A percentile compares a stretch with the other conserved stretches of the same genome.
Evolutionary conservation across 768 basidiomycete species (phyloP).

Genomic region (Suillus clintonianus): DNA sequence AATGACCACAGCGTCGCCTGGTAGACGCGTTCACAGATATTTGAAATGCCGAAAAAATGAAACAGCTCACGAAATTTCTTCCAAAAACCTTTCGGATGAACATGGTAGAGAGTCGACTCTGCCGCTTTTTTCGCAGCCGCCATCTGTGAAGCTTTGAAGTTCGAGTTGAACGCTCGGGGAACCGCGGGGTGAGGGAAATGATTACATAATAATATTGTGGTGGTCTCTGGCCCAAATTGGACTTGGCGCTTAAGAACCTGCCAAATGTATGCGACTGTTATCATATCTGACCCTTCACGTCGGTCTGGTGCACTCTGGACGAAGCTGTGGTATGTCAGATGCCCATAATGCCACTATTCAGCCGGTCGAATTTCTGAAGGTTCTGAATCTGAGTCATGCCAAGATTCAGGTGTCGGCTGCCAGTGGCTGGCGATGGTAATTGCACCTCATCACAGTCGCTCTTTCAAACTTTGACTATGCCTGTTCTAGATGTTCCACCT

Average conservation of each 20-base stretch:
- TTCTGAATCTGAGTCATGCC: neutral
- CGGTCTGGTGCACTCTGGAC: too few relatives aligned
- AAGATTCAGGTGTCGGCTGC: neutral
- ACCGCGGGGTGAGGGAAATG: neutral
- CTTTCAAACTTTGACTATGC: neutral
- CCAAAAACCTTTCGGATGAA: slow-evolving; percentile 90
- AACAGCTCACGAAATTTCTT: slow-evolving; percentile 84
- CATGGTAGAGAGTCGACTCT: slow-evolving; percentile 89
- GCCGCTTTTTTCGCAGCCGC: slow-evolving; percentile 72
- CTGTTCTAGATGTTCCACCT: neutral
- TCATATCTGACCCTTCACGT: too few relatives aligned
- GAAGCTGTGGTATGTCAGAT: too few relatives aligned
- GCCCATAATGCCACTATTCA: too few relatives aligned
- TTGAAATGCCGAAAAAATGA: neutral
- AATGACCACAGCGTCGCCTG: slow-evolving; percentile 82
- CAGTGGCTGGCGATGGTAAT: neutral
- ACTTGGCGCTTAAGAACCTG: too few relatives aligned
- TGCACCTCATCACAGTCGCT: neutral
- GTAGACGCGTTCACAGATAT: slow-evolving; percentile 7
- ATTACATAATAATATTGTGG: neutral
- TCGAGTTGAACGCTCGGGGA: neutral
- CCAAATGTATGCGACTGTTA: too few relatives aligned
- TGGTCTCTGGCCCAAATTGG: too few relatives aligned
- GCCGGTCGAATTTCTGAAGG: too few relatives aligned
- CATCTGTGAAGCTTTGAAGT: slow-evolving; percentile 42